These are phyloP conservation scores for Macrocybe gigantea DNA, from an alignment of 768 basidiomycete species.

Conservation along the genomic window DNA sequence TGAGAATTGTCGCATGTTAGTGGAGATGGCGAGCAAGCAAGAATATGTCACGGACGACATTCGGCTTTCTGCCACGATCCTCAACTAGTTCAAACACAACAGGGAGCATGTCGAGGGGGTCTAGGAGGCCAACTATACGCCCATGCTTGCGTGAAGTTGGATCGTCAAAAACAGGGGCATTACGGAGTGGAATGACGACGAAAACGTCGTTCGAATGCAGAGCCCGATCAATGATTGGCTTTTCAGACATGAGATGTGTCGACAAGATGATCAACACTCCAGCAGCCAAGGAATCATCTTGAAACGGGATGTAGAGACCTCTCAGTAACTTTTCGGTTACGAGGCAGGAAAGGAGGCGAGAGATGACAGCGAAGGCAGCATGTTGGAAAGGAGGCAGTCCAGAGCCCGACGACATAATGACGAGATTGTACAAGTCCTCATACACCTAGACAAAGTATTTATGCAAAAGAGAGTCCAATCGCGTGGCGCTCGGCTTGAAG, in stretches of 20 bases:
- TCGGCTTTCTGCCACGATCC: background rate
- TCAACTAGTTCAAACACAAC: constrained; percentile 30
- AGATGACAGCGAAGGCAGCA: constrained; percentile 40
- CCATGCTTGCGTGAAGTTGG: constrained; percentile 26
- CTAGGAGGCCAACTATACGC: constrained; percentile 38
- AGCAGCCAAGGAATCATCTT: constrained; percentile 12
- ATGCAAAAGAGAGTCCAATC: constrained; percentile 11
- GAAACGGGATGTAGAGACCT: constrained; percentile 33
- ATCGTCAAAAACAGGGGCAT: constrained; percentile 36
- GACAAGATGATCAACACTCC: constrained; percentile 36
- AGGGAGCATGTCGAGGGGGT: constrained; percentile 55
- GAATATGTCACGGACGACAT: too few species aligned
- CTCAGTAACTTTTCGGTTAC: constrained; percentile 42
- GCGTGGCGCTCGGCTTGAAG: constrained; percentile 5
- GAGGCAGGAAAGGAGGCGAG: constrained; percentile 42
- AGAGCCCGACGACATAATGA: constrained; percentile 30
- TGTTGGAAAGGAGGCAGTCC: constrained; percentile 27
- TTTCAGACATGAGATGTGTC: constrained; percentile 26
- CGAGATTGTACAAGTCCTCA: too few species aligned
- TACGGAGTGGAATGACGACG: constrained; percentile 40
- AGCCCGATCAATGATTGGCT: constrained; percentile 23
- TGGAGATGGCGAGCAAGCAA: too few species aligned
- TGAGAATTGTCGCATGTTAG: background rate
- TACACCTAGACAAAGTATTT: constrained; percentile 14
- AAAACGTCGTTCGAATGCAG: constrained; percentile 38